Evolutionary conservation across 2,329 filamentous ascomycete genomes (phyloP).

Genomic region (Chaetomiaceae sp.): DNA sequence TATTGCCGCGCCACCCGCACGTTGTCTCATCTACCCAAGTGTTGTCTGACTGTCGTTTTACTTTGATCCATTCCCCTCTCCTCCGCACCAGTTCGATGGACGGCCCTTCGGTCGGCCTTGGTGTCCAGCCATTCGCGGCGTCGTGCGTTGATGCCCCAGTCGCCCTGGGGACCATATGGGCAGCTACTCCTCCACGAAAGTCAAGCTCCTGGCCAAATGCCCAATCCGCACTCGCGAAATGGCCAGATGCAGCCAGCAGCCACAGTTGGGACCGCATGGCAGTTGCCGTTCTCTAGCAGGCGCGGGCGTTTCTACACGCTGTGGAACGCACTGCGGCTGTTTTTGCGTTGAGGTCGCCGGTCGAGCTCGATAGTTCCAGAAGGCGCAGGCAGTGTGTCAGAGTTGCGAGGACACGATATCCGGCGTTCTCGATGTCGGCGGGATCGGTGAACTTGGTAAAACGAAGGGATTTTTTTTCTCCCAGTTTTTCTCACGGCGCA

Average conservation of each 20-base stretch:
- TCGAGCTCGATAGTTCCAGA: no score
- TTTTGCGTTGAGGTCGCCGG: not conserved
- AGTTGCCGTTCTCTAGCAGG: not conserved
- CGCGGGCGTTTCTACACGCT: not conserved
- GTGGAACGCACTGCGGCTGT: not conserved
- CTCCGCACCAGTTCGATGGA: conserved; percentile 24
- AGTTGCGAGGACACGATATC: not conserved
- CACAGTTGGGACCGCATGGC: conserved; percentile 13
- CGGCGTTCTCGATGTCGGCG: not conserved
- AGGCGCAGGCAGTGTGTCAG: no score
- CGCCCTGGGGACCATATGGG: not conserved
- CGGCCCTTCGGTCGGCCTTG: conserved; percentile 22
- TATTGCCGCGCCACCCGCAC: conserved; percentile 28
- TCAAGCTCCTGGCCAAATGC: conserved; percentile 5
- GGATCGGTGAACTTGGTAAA: not conserved
- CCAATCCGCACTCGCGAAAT: conserved; percentile 11
- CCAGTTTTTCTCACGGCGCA: not conserved
- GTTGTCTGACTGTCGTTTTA: conserved; percentile 16
- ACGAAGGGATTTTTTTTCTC: not conserved
- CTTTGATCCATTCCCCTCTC: conserved; percentile 5
- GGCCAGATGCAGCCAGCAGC: conserved; percentile 9
- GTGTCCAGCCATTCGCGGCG: conserved; percentile 18
- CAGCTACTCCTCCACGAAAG: not conserved
- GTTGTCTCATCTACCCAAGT: conserved; percentile 27
- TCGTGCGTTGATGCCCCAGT: conserved; percentile 14